Base-by-base conservation (phyloP, 805 yeast genomes). In the Cephaloascus albidus region DNA sequence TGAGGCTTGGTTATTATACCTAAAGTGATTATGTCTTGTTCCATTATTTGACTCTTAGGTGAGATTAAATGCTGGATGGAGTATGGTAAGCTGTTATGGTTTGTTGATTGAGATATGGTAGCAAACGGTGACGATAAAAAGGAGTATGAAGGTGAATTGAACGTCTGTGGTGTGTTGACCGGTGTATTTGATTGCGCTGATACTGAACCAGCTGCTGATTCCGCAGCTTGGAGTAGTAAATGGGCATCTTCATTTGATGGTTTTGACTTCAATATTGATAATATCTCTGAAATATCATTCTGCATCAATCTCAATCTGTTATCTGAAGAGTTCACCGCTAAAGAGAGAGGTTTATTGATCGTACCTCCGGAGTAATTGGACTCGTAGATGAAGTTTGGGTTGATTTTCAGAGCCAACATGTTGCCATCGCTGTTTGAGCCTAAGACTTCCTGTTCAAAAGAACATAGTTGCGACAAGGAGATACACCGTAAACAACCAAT, bases 401-500 rank as follows among this genome's bases (percentile, higher is more conserved):
- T 33, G 32, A 16, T 36, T 4, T 18, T n/a, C 26, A 5, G 15
- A 26, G 16, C 18, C 18, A 19, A 18, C 36, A 14, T n/a, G 36
- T 16, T 23, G 6, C 20, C 32, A n/a, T 19, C 5, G 26, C 10
- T 10, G 35, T 18, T 20, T 8, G 15, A 14, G 10, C 15, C 36
- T 14, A 18, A 6, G 6, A n/a, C 40, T 17, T 53, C 59, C 26
- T 46, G 55, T 41, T 61, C 72, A 46, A 78, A 72, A 5, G 80
- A 73, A 48, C 88, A 81, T 18, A 53, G 57, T 23, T 65, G 57
- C 4, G 67, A 71, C 31, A 78, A 55, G 4, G 79, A 74, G 1
- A 64, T 57, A 50, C 88, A 81, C 18, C 86, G 57, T 17, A 79
- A 55, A 57, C 88, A 81, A 2, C 75, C 63, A 6, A 60, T 54